Percentiles rank a stretch among this genome's conserved stretches.
These are phyloP conservation scores for Primulina huaijiensis DNA, from an alignment of 257 asterid species.

Conservation along the genomic window DNA sequence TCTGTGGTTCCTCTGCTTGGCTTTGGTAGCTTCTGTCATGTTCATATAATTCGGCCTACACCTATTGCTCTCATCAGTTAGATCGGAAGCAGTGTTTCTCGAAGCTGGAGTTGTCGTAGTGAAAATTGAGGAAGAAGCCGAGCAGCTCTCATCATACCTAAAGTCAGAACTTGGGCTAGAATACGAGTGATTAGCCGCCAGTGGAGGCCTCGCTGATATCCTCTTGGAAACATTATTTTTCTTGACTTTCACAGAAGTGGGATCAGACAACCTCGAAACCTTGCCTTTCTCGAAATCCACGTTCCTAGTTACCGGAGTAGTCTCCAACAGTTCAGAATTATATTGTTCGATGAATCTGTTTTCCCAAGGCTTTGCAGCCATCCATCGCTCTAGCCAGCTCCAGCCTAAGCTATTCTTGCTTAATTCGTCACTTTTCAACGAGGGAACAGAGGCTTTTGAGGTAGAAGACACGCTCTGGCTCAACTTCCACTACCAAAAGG, in stretches of 20 bases:
- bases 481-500: constrained; percentile 50
- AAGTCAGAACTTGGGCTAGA: constrained; percentile 84
- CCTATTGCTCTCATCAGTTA: constrained; percentile 53
- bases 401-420: constrained; percentile 65
- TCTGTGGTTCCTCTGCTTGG: constrained; percentile 66
- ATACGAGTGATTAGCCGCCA: constrained; percentile 49
- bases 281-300: constrained; percentile 29
- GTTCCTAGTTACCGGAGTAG: constrained; percentile 43
- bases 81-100: constrained; percentile 49
- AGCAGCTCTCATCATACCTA: constrained; percentile 68
- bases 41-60: constrained; percentile 75
- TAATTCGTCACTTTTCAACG: constrained; percentile 38
- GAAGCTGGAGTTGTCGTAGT: constrained; percentile 64
- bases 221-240: constrained; percentile 69
- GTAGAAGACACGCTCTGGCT: constrained; percentile 40
- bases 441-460: constrained; percentile 39
- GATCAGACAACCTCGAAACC: constrained; percentile 43
- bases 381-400: constrained; percentile 99
- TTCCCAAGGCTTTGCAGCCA: constrained; percentile 98
- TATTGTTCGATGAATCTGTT: constrained; percentile 69
- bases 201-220: constrained; percentile 68
- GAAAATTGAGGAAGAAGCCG: constrained; percentile 78
- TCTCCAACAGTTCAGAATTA: constrained; percentile 32
- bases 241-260: constrained; percentile 43
- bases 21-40: constrained; percentile 84